Evolutionary conservation across 2,329 filamentous ascomycete species (phyloP), one percentile per base, ranked within the genome.

Genomic region (Colletotrichum eleusines): DNA sequence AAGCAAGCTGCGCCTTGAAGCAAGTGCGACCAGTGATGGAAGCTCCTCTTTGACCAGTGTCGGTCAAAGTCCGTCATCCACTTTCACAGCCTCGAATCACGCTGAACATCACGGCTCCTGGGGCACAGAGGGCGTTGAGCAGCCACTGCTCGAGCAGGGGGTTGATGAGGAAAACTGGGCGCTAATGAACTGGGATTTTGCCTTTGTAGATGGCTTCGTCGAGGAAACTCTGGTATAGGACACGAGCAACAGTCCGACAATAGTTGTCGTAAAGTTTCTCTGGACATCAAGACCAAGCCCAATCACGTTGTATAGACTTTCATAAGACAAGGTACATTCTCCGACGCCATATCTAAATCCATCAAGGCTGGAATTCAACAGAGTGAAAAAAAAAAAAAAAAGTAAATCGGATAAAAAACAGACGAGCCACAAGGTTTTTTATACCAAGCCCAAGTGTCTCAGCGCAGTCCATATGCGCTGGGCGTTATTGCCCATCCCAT

Each of bases 101-200:
- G 12, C 33, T 18, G 53, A 18, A 9, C 3, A 23, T 12, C 1
- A 7, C 6, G 53, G n/a, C 5, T 28, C 7, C 14, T 18, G 20
- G 5, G 31, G 20, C 1, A 11, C 6, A 42, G 59, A 80, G 38
- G 77, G 79, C 61, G 73, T 59, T 14, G 75, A 76, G 14, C 74
- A 75, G 50, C 12, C 44, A 8, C 20, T 20, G 9, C 23, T 48
- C 20, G 23, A 8, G 5, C 12, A 23, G 6, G 28, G 18, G 12
- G 12, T 33, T 12, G 4, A 2, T 9, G 46, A 48, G 50, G 51
- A 33, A 18, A 38, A 66, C n/a, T 72, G 69, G 69, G 35, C 60
- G 8, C 40, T 72, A 2, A 23, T 66, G 20, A 59, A 53, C 20
- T n/a, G 66, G 3, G 69, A 72, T 28, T 57, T 64, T 9, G 18